phyloP scores from a whole-genome alignment of 108 stramenopile species.

The Cyclotella choctawhatcheeana region DNA sequence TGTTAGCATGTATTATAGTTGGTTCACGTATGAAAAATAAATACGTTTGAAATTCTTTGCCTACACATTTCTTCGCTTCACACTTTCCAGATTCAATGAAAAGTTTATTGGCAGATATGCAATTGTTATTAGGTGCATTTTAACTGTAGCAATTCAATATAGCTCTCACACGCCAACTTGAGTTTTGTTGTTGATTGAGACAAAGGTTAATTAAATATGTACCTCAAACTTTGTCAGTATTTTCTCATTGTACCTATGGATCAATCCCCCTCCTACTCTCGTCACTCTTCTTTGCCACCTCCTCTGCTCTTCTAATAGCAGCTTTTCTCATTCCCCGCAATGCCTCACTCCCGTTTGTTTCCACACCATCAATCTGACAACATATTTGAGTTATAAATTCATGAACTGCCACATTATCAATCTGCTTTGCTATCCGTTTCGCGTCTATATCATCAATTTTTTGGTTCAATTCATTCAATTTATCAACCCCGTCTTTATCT shows the following conservation, averaged over 20 bases:
- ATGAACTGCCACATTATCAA: conserved; percentile 41
- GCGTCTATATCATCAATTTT: conserved; percentile 62
- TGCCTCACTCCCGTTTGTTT: conserved; percentile 58
- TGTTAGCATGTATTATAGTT: neutral
- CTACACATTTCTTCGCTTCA: too few relatives aligned
- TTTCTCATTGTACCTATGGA: conserved; percentile 5
- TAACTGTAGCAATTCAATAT: too few relatives aligned
- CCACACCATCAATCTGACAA: conserved; percentile 65
- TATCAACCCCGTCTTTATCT: conserved; percentile 57
- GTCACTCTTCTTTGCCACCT: conserved; percentile 47
- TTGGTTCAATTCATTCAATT: conserved; percentile 18
- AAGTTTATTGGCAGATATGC: too few relatives aligned
- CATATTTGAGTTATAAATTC: conserved; percentile 66
- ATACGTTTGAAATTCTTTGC: too few relatives aligned
- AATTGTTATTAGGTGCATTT: too few relatives aligned
- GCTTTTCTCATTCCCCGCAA: conserved; percentile 56
- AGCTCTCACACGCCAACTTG: too few relatives aligned
- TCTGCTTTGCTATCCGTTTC: conserved; percentile 9
- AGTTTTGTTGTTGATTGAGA: too few relatives aligned
- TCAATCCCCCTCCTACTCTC: conserved; percentile 38
- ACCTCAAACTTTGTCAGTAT: neutral
- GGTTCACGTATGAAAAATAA: too few relatives aligned
- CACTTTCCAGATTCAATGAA: too few relatives aligned
- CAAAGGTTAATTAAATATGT: neutral
- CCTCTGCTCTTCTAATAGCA: conserved; percentile 58